Evolutionary conservation across 257 asterid genomes (phyloP).

Genomic region (Cynanchum wilfordii): DNA sequence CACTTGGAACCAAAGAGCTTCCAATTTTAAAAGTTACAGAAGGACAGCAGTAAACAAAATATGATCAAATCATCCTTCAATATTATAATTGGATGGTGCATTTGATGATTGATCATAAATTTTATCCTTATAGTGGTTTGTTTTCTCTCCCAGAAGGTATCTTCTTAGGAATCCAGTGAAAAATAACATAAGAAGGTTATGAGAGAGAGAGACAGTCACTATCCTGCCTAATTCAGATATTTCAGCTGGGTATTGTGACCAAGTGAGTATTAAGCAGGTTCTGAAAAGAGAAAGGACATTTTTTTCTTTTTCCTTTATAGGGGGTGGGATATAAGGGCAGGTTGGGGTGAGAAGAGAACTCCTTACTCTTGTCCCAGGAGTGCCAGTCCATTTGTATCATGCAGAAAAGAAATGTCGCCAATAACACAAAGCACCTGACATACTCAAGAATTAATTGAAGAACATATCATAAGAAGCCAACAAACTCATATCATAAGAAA

Average conservation of each 20-base stretch:
- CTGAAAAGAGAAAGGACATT: not conserved
- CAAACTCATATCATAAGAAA: not conserved
- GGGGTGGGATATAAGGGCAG: not conserved
- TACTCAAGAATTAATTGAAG: slow-evolving; percentile 3
- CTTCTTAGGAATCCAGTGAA: not conserved
- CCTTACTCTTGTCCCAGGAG: slow-evolving; percentile 61
- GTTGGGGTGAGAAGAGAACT: not conserved
- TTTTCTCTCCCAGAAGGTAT: not conserved
- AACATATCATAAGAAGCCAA: not conserved
- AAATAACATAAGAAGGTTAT: not conserved
- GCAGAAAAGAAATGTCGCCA: slow-evolving; percentile 91
- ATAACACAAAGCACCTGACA: slow-evolving; percentile 30
- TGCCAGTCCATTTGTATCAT: slow-evolving; percentile 90
- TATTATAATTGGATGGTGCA: not conserved
- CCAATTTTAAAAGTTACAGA: not conserved
- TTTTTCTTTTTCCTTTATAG: not conserved
- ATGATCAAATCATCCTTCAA: not conserved
- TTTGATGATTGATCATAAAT: not conserved
- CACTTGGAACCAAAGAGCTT: not conserved
- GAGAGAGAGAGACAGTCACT: not conserved
- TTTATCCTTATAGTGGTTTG: not conserved
- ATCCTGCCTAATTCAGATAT: not conserved
- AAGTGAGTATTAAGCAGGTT: not conserved
- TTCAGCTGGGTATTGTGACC: not conserved
- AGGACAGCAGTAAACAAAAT: not conserved